These are phyloP conservation scores for Crithidia sp. DNA, from an alignment of 208 protist genomes.

Conservation along the genomic window DNA sequence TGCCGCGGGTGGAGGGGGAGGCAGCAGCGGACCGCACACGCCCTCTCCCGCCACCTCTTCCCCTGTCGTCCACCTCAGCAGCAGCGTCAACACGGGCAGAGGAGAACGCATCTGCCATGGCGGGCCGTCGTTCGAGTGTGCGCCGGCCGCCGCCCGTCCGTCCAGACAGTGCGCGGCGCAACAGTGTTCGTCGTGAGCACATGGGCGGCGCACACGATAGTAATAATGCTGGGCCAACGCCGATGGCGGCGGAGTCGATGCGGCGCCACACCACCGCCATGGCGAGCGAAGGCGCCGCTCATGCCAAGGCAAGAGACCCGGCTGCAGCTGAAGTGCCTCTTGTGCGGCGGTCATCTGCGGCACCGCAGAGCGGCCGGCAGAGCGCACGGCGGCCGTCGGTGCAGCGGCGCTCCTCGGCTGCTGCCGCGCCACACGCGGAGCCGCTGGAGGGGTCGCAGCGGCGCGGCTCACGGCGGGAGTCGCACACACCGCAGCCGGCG, in stretches of 20 bases:
- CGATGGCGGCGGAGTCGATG: not conserved
- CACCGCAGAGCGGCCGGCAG: not conserved
- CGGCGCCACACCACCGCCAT: not conserved
- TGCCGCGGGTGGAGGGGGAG: not conserved
- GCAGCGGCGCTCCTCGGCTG: not conserved
- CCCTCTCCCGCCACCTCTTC: not conserved
- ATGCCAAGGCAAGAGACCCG: not conserved
- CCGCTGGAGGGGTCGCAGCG: not conserved
- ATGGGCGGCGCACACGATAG: not conserved
- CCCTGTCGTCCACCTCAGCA: not conserved
- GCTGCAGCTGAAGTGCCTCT: not conserved
- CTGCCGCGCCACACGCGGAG: not conserved
- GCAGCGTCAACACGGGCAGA: not conserved
- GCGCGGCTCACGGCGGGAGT: not conserved
- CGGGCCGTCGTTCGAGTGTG: conserved; percentile 6
- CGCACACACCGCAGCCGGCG: not conserved
- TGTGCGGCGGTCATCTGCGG: not conserved
- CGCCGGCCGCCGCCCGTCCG: not conserved
- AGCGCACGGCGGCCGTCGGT: not conserved
- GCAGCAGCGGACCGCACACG: not conserved
- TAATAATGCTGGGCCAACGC: not conserved
- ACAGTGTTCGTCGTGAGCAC: not conserved
- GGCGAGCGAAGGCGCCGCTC: not conserved
- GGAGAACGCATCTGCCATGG: not conserved
- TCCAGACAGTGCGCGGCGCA: not conserved